Evolutionary conservation across 306 rosid genomes (phyloP).

Genomic region (Fagus sylvatica): DNA sequence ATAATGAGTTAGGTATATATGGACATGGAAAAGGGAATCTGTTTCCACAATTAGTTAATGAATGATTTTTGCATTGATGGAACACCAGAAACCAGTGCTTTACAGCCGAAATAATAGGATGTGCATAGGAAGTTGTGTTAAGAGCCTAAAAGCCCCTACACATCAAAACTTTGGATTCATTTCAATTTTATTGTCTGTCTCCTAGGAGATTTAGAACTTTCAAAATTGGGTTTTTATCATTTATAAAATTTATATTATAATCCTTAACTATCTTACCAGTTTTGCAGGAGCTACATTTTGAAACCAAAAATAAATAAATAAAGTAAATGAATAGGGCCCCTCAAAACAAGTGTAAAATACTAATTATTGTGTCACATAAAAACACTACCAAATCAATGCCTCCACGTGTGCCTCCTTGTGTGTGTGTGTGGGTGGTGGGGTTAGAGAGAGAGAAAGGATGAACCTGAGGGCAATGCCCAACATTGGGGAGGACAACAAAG

Average conservation of each 20-base stretch:
- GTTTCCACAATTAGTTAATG: neutral
- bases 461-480: slow-evolving; percentile 99
- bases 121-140: neutral
- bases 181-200: neutral
- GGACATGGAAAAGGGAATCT: neutral
- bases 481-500: slow-evolving; percentile 78
- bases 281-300: too few relatives aligned
- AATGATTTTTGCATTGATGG: neutral
- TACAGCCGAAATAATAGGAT: neutral
- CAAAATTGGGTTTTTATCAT: too few relatives aligned
- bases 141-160: neutral
- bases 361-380: neutral
- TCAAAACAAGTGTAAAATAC: too few relatives aligned
- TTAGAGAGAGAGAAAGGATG: neutral
- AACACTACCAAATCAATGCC: neutral
- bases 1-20: too few relatives aligned
- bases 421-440: neutral
- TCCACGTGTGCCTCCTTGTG: neutral
- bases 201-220: neutral
- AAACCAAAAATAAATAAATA: too few relatives aligned
- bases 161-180: neutral
- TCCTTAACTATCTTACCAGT: too few relatives aligned
- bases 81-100: neutral
- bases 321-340: too few relatives aligned
- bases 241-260: too few relatives aligned